A percentile compares a stretch with the other conserved stretches of the same genome.
phyloP scores from a whole-genome alignment of 805 yeast genomes.

The Cephaloascus albidus region DNA sequence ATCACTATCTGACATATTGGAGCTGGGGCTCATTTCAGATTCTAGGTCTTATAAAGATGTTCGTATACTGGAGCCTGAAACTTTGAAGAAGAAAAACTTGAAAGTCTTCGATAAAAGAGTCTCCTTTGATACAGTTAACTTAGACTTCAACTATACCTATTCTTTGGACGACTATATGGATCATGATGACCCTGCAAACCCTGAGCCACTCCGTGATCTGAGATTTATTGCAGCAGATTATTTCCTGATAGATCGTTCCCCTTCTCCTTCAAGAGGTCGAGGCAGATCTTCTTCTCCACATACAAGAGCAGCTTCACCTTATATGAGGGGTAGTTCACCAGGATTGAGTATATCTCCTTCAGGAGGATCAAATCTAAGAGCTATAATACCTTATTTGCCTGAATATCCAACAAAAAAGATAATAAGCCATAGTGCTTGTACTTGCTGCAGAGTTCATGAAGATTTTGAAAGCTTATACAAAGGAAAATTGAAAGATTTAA shows the following conservation, averaged over 20 bases:
- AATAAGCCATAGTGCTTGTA: slow-evolving; percentile 10
- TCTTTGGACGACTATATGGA: too few relatives aligned
- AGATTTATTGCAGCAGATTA: background rate
- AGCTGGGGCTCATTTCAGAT: too few relatives aligned
- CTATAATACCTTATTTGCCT: background rate
- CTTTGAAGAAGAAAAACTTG: slow-evolving; percentile 6
- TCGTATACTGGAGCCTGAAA: background rate
- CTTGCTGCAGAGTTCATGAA: slow-evolving; percentile 36
- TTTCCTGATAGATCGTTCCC: background rate
- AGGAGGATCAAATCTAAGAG: background rate
- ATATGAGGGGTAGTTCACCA: background rate
- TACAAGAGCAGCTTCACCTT: background rate
- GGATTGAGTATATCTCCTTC: background rate
- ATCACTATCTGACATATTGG: too few relatives aligned
- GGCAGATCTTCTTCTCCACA: background rate
- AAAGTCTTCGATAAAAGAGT: slow-evolving; percentile 20
- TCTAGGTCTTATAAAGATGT: background rate
- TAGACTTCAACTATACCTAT: too few relatives aligned
- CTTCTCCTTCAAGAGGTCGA: background rate
- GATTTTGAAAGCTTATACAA: slow-evolving; percentile 37
- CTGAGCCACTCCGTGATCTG: slow-evolving; percentile 8
- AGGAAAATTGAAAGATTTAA: slow-evolving; percentile 18
- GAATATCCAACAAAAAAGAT: background rate
- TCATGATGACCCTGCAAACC: slow-evolving; percentile 13
- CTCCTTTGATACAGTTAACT: slow-evolving; percentile 45